Evolutionary conservation across 176 grass and related monocot genomes (phyloP).

Genomic region (Aegilops longissima): DNA sequence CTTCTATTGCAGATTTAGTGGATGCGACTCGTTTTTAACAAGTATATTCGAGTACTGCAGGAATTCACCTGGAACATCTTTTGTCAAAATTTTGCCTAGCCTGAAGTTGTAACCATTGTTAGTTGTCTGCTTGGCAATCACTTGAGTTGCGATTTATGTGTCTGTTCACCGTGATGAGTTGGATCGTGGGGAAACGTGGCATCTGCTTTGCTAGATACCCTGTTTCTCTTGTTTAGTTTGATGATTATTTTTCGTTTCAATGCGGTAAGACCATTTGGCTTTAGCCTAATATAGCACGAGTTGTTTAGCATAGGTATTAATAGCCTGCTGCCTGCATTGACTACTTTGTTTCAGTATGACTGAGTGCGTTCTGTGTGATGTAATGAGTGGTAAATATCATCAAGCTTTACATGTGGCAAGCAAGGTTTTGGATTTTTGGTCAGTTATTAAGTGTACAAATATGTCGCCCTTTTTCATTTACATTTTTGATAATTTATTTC

Average conservation of each 20-base stretch:
- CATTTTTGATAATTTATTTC: background rate
- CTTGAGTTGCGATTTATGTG: background rate
- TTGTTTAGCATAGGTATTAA: background rate
- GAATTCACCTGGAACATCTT: background rate
- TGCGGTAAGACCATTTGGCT: background rate
- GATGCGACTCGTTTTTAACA: background rate
- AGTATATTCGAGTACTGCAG: background rate
- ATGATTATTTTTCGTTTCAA: background rate
- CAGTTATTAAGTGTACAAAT: background rate
- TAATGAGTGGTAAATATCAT: background rate
- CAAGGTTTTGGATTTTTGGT: background rate
- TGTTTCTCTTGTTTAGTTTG: background rate
- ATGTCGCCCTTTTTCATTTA: background rate
- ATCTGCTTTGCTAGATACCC: background rate
- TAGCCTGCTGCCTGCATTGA: background rate
- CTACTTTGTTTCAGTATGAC: background rate
- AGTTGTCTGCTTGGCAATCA: background rate
- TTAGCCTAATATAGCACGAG: background rate
- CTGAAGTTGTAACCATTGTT: background rate
- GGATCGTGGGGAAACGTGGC: background rate
- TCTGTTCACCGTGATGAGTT: background rate
- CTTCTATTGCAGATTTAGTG: background rate
- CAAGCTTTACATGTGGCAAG: background rate
- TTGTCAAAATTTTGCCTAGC: background rate
- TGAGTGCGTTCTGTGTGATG: too few species aligned